Conservation (phyloP, 78 protist species). For the Polysphondylium violaceum region DNA sequence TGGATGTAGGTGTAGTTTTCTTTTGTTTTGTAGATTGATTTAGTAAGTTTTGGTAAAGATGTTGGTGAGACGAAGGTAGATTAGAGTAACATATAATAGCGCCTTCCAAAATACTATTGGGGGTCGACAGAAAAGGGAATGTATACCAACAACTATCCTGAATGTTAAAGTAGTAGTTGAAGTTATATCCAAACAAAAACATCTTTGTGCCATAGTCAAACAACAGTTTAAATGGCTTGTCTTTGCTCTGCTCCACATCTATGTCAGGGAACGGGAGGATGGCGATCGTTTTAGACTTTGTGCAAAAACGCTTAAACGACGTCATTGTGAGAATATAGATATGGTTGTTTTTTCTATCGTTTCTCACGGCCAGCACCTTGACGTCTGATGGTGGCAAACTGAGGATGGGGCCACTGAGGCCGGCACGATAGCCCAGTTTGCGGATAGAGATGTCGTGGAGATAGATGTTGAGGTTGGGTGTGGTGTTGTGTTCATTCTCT, state of each 20-base stretch:
- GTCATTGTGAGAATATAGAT: conserved; percentile 6
- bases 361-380: conserved; percentile 17
- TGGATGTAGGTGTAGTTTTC: too few species aligned
- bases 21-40: conserved; percentile 15
- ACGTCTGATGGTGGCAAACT: neutral
- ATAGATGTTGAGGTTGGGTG: neutral
- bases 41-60: conserved; percentile 5
- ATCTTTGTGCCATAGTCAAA: conserved; percentile 16
- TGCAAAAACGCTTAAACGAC: conserved; percentile 11
- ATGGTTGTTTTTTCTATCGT: conserved; percentile 30
- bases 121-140: neutral
- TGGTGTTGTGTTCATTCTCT: neutral
- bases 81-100: conserved; percentile 4
- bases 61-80: neutral
- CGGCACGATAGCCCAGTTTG: conserved; percentile 2
- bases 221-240: conserved; percentile 19
- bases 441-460: neutral
- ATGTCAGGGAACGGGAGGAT: neutral
- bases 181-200: conserved; percentile 27
- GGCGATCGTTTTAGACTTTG: neutral
- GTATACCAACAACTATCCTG: conserved; percentile 31
- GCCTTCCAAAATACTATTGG: neutral
- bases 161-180: neutral
- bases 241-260: neutral
- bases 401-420: neutral